Evolutionary conservation across 352 stramenopile species (phyloP), one percentile per base, ranked within the genome.

Genomic region (Hyaloperonospora brassicae): DNA sequence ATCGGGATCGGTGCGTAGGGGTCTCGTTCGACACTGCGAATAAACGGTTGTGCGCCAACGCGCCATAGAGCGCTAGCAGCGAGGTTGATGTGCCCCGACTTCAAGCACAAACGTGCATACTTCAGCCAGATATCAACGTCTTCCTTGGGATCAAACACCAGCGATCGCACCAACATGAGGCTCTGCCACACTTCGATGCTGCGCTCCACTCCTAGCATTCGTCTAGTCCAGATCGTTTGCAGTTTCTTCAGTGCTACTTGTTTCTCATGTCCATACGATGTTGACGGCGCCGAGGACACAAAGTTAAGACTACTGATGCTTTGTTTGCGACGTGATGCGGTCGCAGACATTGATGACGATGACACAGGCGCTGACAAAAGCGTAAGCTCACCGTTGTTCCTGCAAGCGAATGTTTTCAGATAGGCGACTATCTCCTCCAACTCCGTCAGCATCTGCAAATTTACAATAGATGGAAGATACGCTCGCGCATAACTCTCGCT

Each of bases 371-470:
- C 63, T 1, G 80, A 86, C 30, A 87, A 27, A 56, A 92, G 61
- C 22, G 75, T 89, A 44, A 89, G 57, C 56, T 92, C 79, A 13
- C 78, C 81, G 21, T 89, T 89, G 62, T 87, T 88, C 46, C 84
- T 86, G 47, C 83, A 72, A 8, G 79, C 72, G 62, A 87, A 88
- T 38, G 66, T 80, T 59, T 88, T 85, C 50, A 94, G 56, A 56
- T 97, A 96, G 41, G 80, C 84, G 43, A 98, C 93, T 17, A 99
- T 95, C 68, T 99, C 97, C 65, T 99, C 95, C 60, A 99, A 70
- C 63, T 99, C 96, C 34, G 90, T 89, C 8, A 99, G 73, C 51
- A 97, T 90, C 77, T 99, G 96, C 50, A 98, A 76, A 43, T 87
- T 97, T 5, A 99, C 92, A 72, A 98, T 97, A 55, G 93, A 92